Evolutionary conservation across 2,329 filamentous ascomycete genomes (phyloP).

Genomic region (Fusarium mangiferae): DNA sequence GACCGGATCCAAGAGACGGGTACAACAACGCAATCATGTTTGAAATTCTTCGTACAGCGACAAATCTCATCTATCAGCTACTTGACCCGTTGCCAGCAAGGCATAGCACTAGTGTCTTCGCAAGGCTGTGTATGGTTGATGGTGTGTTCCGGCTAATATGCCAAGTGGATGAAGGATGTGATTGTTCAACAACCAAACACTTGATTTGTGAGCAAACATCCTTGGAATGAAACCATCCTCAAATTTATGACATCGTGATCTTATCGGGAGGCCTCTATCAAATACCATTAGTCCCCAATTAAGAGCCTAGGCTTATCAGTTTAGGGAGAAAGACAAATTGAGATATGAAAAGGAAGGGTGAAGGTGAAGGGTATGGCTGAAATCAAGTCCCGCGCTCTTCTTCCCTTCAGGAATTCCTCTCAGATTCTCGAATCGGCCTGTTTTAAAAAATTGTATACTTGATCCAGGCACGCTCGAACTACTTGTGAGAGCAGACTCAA

Average conservation of each 20-base stretch:
- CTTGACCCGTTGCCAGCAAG: background rate
- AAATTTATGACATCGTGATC: background rate
- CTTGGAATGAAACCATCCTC: background rate
- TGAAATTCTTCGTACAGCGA: slow-evolving; percentile 4
- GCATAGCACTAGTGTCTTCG: background rate
- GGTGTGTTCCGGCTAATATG: slow-evolving; percentile 15
- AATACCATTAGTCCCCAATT: background rate
- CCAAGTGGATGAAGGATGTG: background rate
- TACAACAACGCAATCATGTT: background rate
- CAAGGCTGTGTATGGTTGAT: background rate
- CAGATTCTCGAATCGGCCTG: background rate
- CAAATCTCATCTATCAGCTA: background rate
- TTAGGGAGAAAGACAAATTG: background rate
- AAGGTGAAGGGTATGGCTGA: background rate
- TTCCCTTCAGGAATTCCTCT: background rate
- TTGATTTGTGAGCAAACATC: background rate
- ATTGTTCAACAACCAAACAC: background rate
- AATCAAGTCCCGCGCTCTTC: background rate
- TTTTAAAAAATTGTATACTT: background rate
- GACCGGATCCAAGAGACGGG: background rate
- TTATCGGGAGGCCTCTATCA: background rate
- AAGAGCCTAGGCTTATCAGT: background rate
- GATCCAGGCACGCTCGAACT: background rate
- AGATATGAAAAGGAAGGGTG: background rate
- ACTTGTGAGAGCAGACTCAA: background rate